Evolutionary conservation across 177 flowering plant genomes (phyloP).

Genomic region (Vitis hybrid): DNA sequence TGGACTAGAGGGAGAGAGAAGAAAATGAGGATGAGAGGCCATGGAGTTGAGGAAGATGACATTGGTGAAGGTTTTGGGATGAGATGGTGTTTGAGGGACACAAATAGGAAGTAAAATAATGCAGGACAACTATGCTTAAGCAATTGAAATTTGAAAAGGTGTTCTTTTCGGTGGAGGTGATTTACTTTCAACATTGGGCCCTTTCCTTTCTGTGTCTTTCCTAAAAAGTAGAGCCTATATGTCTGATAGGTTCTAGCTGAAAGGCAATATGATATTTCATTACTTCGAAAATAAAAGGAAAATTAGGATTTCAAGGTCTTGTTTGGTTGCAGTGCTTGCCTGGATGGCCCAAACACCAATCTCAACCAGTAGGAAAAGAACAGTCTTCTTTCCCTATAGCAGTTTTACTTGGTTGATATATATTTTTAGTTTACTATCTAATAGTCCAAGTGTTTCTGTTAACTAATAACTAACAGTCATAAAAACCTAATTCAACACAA

Average conservation of each 20-base stretch:
- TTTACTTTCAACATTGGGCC: slow-evolving; percentile 11
- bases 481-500: too few species aligned
- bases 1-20: slow-evolving; percentile 11
- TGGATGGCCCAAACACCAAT: too few species aligned
- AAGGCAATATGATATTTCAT: slow-evolving; percentile 8
- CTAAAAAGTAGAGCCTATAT: slow-evolving; percentile 30
- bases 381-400: too few species aligned
- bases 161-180: slow-evolving; percentile 28
- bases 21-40: slow-evolving; percentile 7
- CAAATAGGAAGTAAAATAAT: background rate
- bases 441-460: too few species aligned
- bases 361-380: too few species aligned
- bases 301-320: background rate
- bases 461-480: too few species aligned
- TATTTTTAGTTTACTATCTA: too few species aligned
- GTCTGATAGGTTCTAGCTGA: slow-evolving; percentile 17
- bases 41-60: slow-evolving; percentile 7
- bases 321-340: background rate
- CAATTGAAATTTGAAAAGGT: slow-evolving; percentile 5
- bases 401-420: too few species aligned
- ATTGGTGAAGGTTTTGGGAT: slow-evolving; percentile 7
- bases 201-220: slow-evolving; percentile 5
- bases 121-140: background rate
- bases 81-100: background rate
- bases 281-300: background rate